Percentiles rank a stretch among this genome's conserved stretches.
These are phyloP conservation scores for Fusarium sp. DNA, from an alignment of 2,329 filamentous ascomycete species.

Conservation along the genomic window DNA sequence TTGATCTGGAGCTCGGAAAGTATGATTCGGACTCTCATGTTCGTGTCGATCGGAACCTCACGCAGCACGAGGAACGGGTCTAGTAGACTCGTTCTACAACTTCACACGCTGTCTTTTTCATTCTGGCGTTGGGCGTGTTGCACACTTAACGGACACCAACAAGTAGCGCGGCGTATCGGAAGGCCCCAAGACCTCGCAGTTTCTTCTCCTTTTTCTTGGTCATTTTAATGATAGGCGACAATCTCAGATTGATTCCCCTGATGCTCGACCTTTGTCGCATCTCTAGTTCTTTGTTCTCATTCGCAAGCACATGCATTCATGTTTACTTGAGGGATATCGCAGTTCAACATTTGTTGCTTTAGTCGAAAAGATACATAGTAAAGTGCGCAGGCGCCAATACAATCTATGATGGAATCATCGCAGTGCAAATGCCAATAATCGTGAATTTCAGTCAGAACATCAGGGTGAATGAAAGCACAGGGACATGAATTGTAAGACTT, in stretches of 20 bases:
- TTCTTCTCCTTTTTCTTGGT: not conserved
- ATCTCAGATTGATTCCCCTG: slow-evolving; percentile 8
- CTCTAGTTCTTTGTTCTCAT: slow-evolving; percentile 3
- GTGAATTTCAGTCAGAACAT: not conserved
- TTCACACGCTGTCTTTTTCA: not conserved
- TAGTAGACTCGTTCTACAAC: slow-evolving; percentile 16
- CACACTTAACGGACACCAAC: slow-evolving; percentile 6
- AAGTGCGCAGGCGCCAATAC: slow-evolving; percentile 25
- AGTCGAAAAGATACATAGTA: slow-evolving; percentile 14
- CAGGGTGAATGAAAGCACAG: not conserved
- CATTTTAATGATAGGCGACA: not conserved
- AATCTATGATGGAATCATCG: not conserved
- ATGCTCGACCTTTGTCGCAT: slow-evolving; percentile 30
- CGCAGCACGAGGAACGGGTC: slow-evolving; percentile 49
- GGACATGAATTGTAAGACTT: slow-evolving; percentile 4
- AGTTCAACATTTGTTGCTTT: not conserved
- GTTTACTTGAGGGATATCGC: slow-evolving; percentile 2
- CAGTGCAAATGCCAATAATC: not conserved
- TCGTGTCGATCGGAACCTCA: slow-evolving; percentile 46
- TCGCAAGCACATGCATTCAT: not conserved
- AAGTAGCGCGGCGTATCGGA: slow-evolving; percentile 35
- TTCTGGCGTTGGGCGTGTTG: slow-evolving; percentile 13
- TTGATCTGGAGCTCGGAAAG: slow-evolving; percentile 50
- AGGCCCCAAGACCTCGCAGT: slow-evolving; percentile 15
- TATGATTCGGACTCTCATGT: slow-evolving; percentile 44